Evolutionary conservation across 352 stramenopile genomes (phyloP).

Genomic region (Globisporangium ultimum): DNA sequence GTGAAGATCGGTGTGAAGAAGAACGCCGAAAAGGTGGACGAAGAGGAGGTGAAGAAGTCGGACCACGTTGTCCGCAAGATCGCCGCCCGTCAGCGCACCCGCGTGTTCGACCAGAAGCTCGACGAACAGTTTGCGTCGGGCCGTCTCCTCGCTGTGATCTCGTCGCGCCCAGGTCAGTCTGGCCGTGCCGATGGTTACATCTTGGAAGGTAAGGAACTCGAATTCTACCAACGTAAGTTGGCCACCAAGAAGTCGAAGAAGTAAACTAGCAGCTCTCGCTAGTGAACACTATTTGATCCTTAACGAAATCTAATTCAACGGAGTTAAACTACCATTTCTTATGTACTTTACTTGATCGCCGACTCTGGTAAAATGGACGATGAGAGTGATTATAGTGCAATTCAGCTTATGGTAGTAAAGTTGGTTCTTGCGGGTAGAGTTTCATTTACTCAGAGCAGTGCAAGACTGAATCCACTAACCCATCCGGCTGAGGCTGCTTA

Average conservation of each 20-base stretch:
- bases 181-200: slow-evolving; percentile 98
- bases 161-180: slow-evolving; percentile 97
- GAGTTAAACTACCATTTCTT: slow-evolving; percentile 12
- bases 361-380: no score
- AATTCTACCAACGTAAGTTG: slow-evolving; percentile 99
- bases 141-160: slow-evolving; percentile 96
- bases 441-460: no score
- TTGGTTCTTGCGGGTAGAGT: background rate
- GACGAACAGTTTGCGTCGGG: slow-evolving; percentile 97
- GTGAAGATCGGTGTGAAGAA: slow-evolving; percentile 90
- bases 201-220: slow-evolving; percentile 98
- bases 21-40: slow-evolving; percentile 71
- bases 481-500: no score
- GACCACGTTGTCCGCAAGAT: slow-evolving; percentile 93
- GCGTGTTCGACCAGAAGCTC: slow-evolving; percentile 91
- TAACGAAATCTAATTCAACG: slow-evolving; percentile 14
- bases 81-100: slow-evolving; percentile 89
- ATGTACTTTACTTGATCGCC: no score
- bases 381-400: no score
- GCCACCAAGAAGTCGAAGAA: slow-evolving; percentile 99
- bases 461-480: no score
- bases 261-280: slow-evolving; percentile 39
- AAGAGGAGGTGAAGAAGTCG: slow-evolving; percentile 92
- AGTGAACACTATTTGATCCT: slow-evolving; percentile 9
- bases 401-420: no score